Base-by-base conservation (phyloP, 2,329 filamentous ascomycete genomes). In the Ascocoryne sarcoides region DNA sequence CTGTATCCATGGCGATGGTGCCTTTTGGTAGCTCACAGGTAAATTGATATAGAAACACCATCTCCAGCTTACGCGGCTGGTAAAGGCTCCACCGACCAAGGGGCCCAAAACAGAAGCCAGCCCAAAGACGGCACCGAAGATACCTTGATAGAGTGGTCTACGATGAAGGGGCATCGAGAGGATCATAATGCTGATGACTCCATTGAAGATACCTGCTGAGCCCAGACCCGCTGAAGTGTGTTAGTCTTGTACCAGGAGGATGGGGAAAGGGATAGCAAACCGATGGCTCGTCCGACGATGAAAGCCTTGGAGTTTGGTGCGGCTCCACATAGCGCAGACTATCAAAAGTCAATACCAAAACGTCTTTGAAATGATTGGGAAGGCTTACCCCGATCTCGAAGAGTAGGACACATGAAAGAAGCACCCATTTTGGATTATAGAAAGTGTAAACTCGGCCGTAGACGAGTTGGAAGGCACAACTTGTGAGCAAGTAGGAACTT, bases 71-170 rank as follows among this genome's bases (percentile, higher is more conserved):
- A 50, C 32, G 2, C 44, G 36, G 2, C 45, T 45, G 4, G 63
- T 68, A 39, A 67, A 67, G 5, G 56, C 64, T n/a, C 66, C 66
- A 18, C 66, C 66, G 10, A 67, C 16, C 3, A 60, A 41, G 12
- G 58, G 58, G 32, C 57, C 68, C 10, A 45, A 39, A n/a, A 59
- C 45, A 19, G 54, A 54, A 7, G 57, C 52, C 18, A 60, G 40
- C n/a, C 56, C 56, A 36, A 56, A 57, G 14, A 58, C 48, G 15
- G 53, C 53, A 19, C 53, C 55, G 20, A 59, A 48, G 3, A 56
- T 42, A 12, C 53, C 54, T 36, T 54, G 52, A 35, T 52, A 58
- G 37, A 55, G 47, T 2, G 57, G 49, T n/a, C 58, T 42, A 37
- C 53, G 55, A 9, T 53, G 43, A 8, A 51, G 47, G 7, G 57